These are phyloP conservation scores for Hymenoscyphus linearis DNA, from an alignment of 2,329 filamentous ascomycete species.

Conservation along the genomic window DNA sequence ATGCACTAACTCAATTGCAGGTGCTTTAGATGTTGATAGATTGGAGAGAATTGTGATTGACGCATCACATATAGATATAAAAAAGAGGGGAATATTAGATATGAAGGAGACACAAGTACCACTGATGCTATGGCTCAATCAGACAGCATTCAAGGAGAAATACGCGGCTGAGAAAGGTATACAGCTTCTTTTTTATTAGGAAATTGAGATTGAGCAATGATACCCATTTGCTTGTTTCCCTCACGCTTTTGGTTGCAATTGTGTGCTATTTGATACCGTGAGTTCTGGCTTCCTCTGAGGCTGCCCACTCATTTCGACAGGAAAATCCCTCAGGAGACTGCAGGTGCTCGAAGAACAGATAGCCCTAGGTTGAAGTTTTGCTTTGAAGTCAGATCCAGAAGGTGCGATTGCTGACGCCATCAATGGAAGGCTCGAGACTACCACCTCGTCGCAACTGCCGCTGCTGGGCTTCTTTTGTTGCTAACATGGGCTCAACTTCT, in stretches of 20 bases:
- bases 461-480: background rate
- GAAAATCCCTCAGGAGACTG: background rate
- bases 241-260: no score
- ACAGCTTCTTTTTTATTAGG: constrained; percentile 60
- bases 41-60: constrained; percentile 81
- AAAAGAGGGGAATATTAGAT: constrained; percentile 89
- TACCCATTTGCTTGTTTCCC: background rate
- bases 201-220: background rate
- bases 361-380: background rate
- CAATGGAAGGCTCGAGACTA: background rate
- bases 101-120: constrained; percentile 91
- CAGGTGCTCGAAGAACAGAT: no score
- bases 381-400: background rate
- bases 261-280: background rate
- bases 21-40: constrained; percentile 63
- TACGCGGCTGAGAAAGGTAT: constrained; percentile 55
- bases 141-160: constrained; percentile 63
- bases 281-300: background rate
- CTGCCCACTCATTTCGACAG: background rate
- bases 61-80: constrained; percentile 87
- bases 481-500: background rate
- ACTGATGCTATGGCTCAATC: constrained; percentile 67
- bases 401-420: background rate
- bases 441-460: background rate
- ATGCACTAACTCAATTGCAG: constrained; percentile 35